Evolutionary conservation across 352 stramenopile genomes (phyloP).

Genomic region (Phytopythium kandeliae): DNA sequence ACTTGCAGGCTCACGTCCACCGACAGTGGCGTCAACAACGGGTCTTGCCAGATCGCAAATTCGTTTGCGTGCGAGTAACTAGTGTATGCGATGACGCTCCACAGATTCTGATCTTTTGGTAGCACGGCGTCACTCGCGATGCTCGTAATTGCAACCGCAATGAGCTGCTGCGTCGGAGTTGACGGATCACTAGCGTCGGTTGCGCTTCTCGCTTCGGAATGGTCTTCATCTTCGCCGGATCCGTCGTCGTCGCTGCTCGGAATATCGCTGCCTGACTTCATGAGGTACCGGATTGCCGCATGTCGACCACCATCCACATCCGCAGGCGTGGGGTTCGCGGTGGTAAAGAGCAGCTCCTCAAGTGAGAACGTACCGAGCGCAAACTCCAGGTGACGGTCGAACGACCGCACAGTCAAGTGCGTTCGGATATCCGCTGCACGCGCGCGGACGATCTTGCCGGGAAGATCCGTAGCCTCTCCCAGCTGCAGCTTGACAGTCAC

Average conservation of each 20-base stretch:
- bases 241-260: slow-evolving; percentile 6
- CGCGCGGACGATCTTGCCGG: slow-evolving; percentile 49
- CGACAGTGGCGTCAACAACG: slow-evolving; percentile 59
- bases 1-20: slow-evolving; percentile 66
- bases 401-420: slow-evolving; percentile 53
- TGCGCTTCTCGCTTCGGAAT: no score
- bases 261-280: slow-evolving; percentile 51
- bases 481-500: slow-evolving; percentile 51
- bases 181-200: not conserved
- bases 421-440: slow-evolving; percentile 57
- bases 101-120: slow-evolving; percentile 43
- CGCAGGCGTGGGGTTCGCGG: slow-evolving; percentile 9
- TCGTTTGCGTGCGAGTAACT: slow-evolving; percentile 10
- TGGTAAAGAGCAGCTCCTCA: slow-evolving; percentile 56
- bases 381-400: slow-evolving; percentile 67
- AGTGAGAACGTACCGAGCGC: slow-evolving; percentile 64
- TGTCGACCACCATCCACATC: slow-evolving; percentile 7
- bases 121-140: slow-evolving; percentile 57
- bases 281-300: slow-evolving; percentile 34
- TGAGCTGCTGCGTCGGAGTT: slow-evolving; percentile 25
- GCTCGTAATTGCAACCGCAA: slow-evolving; percentile 69
- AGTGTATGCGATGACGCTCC: slow-evolving; percentile 13
- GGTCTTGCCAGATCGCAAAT: slow-evolving; percentile 68
- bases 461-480: slow-evolving; percentile 26
- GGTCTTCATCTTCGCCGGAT: slow-evolving; percentile 3